These are phyloP conservation scores for Zalaria obscura DNA, from an alignment of 2,329 filamentous ascomycete genomes.

Conservation along the genomic window DNA sequence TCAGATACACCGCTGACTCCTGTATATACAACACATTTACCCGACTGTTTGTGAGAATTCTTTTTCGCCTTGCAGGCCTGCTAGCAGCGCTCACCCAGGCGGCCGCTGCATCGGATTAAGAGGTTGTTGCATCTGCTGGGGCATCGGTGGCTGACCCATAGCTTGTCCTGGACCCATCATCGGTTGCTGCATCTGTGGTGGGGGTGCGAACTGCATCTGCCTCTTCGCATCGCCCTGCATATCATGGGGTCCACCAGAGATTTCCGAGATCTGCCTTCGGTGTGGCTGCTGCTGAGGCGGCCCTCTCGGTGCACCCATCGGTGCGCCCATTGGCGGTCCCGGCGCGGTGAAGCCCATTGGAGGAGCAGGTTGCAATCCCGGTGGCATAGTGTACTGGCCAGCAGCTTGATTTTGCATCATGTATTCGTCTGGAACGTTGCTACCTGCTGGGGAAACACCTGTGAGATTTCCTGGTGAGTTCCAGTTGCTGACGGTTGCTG, in stretches of 20 bases:
- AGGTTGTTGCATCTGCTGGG: constrained; percentile 26
- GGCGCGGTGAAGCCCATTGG: constrained; percentile 23
- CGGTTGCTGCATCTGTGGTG: constrained; percentile 2
- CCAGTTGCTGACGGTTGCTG: constrained; percentile 44
- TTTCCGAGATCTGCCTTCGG: constrained; percentile 46
- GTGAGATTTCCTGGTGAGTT: constrained; percentile 46
- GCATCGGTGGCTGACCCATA: constrained; percentile 15
- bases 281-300: constrained; percentile 24
- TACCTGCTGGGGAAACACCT: constrained; percentile 41
- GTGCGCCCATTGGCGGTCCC: constrained; percentile 18
- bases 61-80: no score
- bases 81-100: constrained; percentile 15
- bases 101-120: constrained; percentile 37
- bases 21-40: no score
- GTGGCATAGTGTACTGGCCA: constrained; percentile 17
- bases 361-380: constrained; percentile 5
- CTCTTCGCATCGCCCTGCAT: constrained; percentile 40
- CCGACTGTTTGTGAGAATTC: no score
- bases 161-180: constrained; percentile 1
- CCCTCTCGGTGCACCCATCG: constrained; percentile 19
- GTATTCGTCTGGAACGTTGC: constrained; percentile 30
- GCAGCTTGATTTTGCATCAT: constrained; percentile 24
- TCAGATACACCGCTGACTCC: no score
- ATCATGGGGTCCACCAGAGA: constrained; percentile 38
- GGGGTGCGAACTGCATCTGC: constrained; percentile 39